Evolutionary conservation across 164 flowering plant species (phyloP), one percentile per base, ranked within the genome.

Genomic region (Chimonanthus salicifolius): DNA sequence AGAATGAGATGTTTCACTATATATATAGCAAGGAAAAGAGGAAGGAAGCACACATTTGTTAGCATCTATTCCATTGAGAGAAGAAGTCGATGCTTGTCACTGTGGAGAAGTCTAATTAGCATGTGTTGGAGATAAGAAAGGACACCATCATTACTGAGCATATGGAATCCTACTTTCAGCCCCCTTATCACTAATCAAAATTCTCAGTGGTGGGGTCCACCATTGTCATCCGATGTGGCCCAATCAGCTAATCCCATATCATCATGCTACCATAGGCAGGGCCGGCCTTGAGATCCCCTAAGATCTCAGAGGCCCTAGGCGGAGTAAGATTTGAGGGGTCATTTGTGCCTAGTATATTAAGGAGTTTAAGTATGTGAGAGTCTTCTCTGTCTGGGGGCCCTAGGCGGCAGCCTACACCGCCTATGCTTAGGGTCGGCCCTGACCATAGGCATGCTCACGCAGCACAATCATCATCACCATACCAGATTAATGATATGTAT

Each of bases 151-250:
- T 45, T 49, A 5, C 15, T 33, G 2, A 33, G 33, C 33, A 33
- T 33, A 33, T 33, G 49, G 72, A 71, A 71, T 58, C 64, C 64
- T 9, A 44, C 72, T 71, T 71, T 58, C 11, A 68, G 21, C 47
- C 72, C 54, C 11, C 2, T 51, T 44, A 58, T 58, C 44, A 2
- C 64, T 71, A 13, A 58, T 3, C 11, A 44, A 54, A 71, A 43
- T 71, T 62, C 46, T 71, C 21, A 10, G 62, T 69, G 62, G 71
- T 11, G 71, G 33, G 46, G 70, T 44, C 68, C 44, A 6, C 7
- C 9, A 4, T 51, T 51, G 47, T 44, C 68, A 5, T 4, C 47
- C 47, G 68, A 33, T 1, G 68, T 20, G n/a, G 68, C 58, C 58
- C 6, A 51, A 51, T 51, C 58, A 11, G 58, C 16, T 51, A 9